Evolutionary conservation across 257 asterid genomes (phyloP), one percentile per base, ranked within the genome.

Genomic region (Salvia rosmarinus): DNA sequence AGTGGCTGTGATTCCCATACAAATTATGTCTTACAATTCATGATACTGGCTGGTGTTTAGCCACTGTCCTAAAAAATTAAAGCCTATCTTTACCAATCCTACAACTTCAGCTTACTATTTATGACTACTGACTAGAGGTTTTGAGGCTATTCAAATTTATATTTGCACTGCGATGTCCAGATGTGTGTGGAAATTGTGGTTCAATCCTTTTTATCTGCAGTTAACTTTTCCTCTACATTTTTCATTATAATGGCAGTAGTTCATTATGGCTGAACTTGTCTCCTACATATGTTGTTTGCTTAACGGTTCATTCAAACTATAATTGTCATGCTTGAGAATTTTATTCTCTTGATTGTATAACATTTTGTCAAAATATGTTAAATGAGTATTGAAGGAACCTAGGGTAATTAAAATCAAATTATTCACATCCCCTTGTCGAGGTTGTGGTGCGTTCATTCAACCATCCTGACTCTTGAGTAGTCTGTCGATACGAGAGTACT

Each of bases 11-110:
- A 47, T 71, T 69, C 67, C 68, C 50, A n/a, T 55, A 47, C 70
- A 39, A 56, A 64, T 69, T 72, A 70, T 81, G 55, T 72, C 76
- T 55, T 69, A 70, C 80, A 69, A 71, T 65, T 80, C 58, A 77
- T 75, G 79, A 68, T 64, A 80, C 81, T 82, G 80, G 87, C 85
- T 77, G 69, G 49, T 9, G 57, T 73, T 79, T 72, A 62, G 77
- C 77, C 50, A 40, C 72, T 73, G 49, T 55, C 78, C 82, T 65
- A 12, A 37, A 62, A 68, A n/a, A 59, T 78, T 49, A 25, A 42
- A 67, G 43, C 67, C 70, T 68, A 59, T 70, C 64, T 63, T 54
- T 62, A 50, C 43, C 32, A 42, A 42, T 67, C 67, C 57, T 64
- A 46, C 12, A 55, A 74, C 72, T 63, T 66, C 16, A 43, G 56